Percentiles rank a stretch among this genome's conserved stretches.
phyloP scores from a whole-genome alignment of 2,329 filamentous ascomycete genomes.

The Alternaria ventricosa region DNA sequence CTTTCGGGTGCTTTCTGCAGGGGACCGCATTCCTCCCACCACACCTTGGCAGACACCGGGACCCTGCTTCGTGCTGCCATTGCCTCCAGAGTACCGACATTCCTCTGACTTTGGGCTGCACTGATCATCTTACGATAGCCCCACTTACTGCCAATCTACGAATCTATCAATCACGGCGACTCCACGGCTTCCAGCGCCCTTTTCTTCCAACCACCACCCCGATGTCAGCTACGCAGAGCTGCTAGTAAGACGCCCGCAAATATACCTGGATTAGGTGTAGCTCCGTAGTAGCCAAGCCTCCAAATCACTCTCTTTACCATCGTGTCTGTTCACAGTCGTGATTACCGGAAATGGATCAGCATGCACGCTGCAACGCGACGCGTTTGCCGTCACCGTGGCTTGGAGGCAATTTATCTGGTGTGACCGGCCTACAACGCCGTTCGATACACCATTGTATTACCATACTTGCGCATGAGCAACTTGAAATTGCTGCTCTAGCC shows the following conservation, averaged over 20 bases:
- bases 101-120: not conserved
- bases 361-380: slow-evolving; percentile 22
- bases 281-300: slow-evolving; percentile 1
- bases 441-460: slow-evolving; percentile 7
- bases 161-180: not conserved
- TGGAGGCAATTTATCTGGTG: slow-evolving; percentile 9
- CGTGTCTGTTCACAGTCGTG: slow-evolving; percentile 34
- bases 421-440: slow-evolving; percentile 10
- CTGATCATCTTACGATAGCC: slow-evolving; percentile 4
- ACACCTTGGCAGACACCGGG: not conserved
- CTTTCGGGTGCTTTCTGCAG: not conserved
- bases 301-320: not conserved
- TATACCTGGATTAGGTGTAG: not conserved
- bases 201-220: not conserved
- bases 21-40: not conserved
- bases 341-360: slow-evolving; percentile 29
- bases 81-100: not conserved
- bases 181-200: not conserved
- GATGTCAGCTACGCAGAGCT: not conserved
- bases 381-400: slow-evolving; percentile 14
- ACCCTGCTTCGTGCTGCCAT: slow-evolving; percentile 3
- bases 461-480: slow-evolving; percentile 6
- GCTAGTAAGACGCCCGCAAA: not conserved
- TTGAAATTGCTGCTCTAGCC: slow-evolving; percentile 1
- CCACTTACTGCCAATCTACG: not conserved